Conservation (phyloP, 345 rosid species). For the Populus pruinosa region DNA sequence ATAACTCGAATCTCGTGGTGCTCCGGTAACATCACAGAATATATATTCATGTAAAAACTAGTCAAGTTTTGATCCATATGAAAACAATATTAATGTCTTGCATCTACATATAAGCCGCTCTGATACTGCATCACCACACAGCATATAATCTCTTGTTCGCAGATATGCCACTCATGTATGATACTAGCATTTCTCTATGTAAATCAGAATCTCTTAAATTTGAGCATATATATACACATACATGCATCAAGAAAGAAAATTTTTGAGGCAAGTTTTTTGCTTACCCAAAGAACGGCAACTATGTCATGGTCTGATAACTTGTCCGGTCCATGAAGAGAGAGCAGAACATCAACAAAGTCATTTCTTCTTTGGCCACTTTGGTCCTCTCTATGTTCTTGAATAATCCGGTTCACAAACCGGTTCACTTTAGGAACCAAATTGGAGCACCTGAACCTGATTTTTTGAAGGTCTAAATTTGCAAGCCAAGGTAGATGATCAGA, state of each 20-base stretch:
- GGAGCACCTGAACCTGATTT: conserved; percentile 42
- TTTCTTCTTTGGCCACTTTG: conserved; percentile 7
- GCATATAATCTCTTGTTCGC: too few species aligned
- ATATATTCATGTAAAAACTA: neutral
- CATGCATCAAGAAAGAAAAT: neutral
- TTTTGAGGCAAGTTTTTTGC: neutral
- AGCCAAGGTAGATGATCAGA: conserved; percentile 58
- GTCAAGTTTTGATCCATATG: neutral
- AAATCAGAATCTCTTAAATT: too few species aligned
- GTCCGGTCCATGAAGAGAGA: conserved; percentile 37
- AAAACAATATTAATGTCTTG: neutral
- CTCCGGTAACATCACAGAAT: too few species aligned
- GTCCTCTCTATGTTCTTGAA: conserved; percentile 28
- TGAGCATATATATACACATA: too few species aligned
- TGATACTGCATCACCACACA: neutral
- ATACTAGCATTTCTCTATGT: too few species aligned
- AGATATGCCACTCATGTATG: too few species aligned
- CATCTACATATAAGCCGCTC: neutral
- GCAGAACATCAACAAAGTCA: conserved; percentile 48
- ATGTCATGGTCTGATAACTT: conserved; percentile 36
- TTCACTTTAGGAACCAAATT: conserved; percentile 43
- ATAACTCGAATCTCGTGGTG: neutral
- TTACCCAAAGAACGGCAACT: conserved; percentile 53
- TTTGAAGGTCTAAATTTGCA: conserved; percentile 39
- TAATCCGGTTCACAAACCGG: conserved; percentile 43